Conservation (phyloP, 192 early-diverging fungal genomes). For the Allomyces macrogynus region DNA sequence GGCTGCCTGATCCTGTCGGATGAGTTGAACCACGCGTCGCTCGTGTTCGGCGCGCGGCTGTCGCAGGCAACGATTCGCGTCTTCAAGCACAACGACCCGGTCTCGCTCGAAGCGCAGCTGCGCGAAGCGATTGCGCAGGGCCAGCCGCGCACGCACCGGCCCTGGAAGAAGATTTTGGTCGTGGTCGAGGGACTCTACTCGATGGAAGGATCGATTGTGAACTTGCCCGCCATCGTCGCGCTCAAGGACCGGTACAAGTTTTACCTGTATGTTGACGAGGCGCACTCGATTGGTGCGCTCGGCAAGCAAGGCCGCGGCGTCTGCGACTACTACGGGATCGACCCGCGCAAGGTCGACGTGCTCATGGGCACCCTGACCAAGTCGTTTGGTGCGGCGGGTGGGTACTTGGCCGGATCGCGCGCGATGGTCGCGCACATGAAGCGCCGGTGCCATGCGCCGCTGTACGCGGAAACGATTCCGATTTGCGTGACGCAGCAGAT, state of each 20-base stretch:
- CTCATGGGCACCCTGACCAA: slow-evolving; percentile 98
- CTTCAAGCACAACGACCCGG: slow-evolving; percentile 82
- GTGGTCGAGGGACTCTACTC: slow-evolving; percentile 92
- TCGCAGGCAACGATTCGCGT: slow-evolving; percentile 77
- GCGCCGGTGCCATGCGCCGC: slow-evolving; percentile 51
- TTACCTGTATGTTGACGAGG: slow-evolving; percentile 92
- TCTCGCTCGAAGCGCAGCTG: slow-evolving; percentile 57
- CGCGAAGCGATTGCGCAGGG: slow-evolving; percentile 79
- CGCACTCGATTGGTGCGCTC: slow-evolving; percentile 86
- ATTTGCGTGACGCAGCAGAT: slow-evolving; percentile 77
- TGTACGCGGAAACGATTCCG: slow-evolving; percentile 82
- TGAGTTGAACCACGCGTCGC: slow-evolving; percentile 84
- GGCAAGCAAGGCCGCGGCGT: slow-evolving; percentile 85
- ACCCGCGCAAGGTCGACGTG: slow-evolving; percentile 75
- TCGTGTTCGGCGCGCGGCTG: slow-evolving; percentile 83
- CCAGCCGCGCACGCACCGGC: slow-evolving; percentile 90
- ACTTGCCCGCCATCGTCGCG: slow-evolving; percentile 67
- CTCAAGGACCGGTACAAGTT: slow-evolving; percentile 85
- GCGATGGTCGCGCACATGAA: slow-evolving; percentile 61
- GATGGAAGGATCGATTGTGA: slow-evolving; percentile 89
- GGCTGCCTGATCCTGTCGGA: slow-evolving; percentile 87
- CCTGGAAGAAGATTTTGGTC: slow-evolving; percentile 97
- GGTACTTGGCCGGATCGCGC: slow-evolving; percentile 67
- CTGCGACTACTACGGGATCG: slow-evolving; percentile 86
- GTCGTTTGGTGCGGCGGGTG: slow-evolving; percentile 91